Conservation (phyloP, 2,329 filamentous ascomycete genomes). For the Claviceps citrina region DNA sequence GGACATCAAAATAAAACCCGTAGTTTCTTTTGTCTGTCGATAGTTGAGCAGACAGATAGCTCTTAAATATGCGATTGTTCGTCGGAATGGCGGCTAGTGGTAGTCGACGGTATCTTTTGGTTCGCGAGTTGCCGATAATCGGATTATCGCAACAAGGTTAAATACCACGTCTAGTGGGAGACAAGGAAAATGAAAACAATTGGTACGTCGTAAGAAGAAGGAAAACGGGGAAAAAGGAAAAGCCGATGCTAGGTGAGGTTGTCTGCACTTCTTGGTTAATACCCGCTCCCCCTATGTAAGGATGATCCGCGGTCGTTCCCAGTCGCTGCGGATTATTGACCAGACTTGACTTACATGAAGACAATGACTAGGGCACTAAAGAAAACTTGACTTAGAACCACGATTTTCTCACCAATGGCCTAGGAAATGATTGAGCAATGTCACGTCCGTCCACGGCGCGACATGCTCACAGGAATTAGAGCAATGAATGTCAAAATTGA, state of each 20-base stretch:
- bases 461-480: background rate
- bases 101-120: background rate
- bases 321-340: background rate
- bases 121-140: background rate
- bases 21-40: background rate
- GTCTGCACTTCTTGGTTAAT: background rate
- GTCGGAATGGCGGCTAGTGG: background rate
- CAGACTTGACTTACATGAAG: background rate
- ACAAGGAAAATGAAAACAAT: background rate
- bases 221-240: background rate
- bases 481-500: background rate
- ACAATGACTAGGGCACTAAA: background rate
- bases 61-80: background rate
- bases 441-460: constrained; percentile 1
- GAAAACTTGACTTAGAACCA: too few relatives aligned
- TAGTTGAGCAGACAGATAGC: background rate
- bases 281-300: background rate
- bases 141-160: too few relatives aligned
- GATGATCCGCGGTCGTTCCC: background rate
- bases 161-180: background rate
- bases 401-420: background rate
- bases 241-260: background rate
- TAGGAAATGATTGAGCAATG: too few relatives aligned
- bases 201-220: background rate
- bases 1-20: background rate